Conservation (phyloP, 2,329 filamentous ascomycete species). For the Xylaria sp. region DNA sequence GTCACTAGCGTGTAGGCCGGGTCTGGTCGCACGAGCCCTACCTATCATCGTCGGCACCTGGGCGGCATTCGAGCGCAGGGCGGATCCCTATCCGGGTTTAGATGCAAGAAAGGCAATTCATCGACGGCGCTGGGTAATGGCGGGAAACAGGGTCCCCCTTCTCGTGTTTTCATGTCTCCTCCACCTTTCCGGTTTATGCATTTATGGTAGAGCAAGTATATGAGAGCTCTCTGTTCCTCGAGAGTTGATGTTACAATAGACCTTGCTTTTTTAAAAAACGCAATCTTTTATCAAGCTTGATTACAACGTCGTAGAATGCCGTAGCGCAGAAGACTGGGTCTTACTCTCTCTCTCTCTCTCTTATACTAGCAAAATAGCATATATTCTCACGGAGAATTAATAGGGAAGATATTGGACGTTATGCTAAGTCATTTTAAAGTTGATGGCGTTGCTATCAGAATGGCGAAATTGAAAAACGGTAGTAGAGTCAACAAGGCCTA, state of each 20-base stretch:
- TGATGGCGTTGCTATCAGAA: too few species aligned
- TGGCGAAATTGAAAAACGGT: too few species aligned
- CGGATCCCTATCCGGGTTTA: not conserved
- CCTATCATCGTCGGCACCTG: not conserved
- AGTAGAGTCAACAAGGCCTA: too few species aligned
- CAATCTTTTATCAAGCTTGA: not conserved
- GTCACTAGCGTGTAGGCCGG: not conserved
- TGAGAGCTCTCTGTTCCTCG: not conserved
- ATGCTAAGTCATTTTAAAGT: too few species aligned
- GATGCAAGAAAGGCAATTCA: not conserved
- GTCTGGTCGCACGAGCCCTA: not conserved
- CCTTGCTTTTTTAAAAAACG: not conserved
- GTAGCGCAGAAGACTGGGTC: not conserved
- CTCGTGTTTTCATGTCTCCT: not conserved
- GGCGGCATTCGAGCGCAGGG: not conserved
- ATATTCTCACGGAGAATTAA: not conserved
- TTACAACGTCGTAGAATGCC: not conserved
- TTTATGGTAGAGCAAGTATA: not conserved
- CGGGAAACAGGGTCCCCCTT: too few species aligned
- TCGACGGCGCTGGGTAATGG: constrained; percentile 11
- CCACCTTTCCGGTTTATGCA: not conserved
- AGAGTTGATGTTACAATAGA: constrained; percentile 1
- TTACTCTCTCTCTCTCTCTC: not conserved
- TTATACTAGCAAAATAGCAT: not conserved
- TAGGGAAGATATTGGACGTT: too few species aligned